Conservation (phyloP, 805 yeast species). For the Novakomyces olei region DNA sequence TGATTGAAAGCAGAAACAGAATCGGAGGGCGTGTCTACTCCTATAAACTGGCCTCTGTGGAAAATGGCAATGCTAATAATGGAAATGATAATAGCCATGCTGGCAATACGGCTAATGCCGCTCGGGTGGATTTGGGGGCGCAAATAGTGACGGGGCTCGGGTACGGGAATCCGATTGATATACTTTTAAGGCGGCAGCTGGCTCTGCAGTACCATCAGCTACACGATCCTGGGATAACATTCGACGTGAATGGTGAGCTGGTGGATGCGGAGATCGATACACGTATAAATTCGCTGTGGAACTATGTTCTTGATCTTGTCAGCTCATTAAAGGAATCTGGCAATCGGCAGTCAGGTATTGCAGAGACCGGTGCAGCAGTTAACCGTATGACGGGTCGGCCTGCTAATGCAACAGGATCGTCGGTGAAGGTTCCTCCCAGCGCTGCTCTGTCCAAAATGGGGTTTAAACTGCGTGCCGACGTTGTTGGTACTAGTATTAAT, state of each 20-base stretch:
- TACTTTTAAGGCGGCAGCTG: conserved; percentile 19
- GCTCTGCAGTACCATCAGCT: conserved; percentile 19
- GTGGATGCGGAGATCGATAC: conserved; percentile 14
- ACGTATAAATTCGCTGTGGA: conserved; percentile 17
- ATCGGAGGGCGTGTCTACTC: conserved; percentile 23
- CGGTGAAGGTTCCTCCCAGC: conserved; percentile 5
- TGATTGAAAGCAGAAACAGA: conserved; percentile 20
- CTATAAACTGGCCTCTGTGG: conserved; percentile 13
- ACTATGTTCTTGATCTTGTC: conserved; percentile 18
- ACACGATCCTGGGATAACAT: conserved; percentile 13
- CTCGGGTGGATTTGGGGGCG: conserved; percentile 11
- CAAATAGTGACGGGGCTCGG: conserved; percentile 20
- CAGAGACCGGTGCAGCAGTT: conserved; percentile 11
- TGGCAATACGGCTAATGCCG: conserved; percentile 4
- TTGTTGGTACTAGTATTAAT: conserved; percentile 14
- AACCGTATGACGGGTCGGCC: conserved; percentile 4
- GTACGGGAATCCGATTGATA: conserved; percentile 21
- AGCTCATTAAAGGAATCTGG: conserved; percentile 16
- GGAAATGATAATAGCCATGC: too few relatives aligned
- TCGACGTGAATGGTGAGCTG: conserved; percentile 16
- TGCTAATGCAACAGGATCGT: not conserved
- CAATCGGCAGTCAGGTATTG: conserved; percentile 15
- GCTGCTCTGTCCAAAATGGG: conserved; percentile 8
- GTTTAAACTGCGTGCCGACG: conserved; percentile 4
- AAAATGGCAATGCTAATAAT: conserved; percentile 16